Evolutionary conservation across 2,329 filamentous ascomycete genomes (phyloP).

Genomic region (Grosmannia penicillata): DNA sequence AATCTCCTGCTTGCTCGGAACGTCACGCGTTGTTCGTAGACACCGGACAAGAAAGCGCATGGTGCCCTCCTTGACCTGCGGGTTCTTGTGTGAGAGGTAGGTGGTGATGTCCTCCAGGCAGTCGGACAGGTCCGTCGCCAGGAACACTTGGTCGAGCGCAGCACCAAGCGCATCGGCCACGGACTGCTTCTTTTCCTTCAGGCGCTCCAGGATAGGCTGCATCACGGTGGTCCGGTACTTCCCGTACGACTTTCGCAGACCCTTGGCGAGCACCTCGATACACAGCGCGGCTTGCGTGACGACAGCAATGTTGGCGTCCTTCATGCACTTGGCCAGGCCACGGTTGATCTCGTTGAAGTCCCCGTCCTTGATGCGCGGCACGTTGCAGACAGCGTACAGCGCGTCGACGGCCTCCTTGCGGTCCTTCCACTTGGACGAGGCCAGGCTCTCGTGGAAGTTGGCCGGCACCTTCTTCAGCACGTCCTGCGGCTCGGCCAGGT

Average conservation of each 20-base stretch:
- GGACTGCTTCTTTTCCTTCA: slow-evolving; percentile 92
- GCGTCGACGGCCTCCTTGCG: slow-evolving; percentile 87
- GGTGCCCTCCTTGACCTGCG: slow-evolving; percentile 90
- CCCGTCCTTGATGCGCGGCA: slow-evolving; percentile 82
- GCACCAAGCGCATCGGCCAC: slow-evolving; percentile 79
- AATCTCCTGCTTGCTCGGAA: slow-evolving; percentile 73
- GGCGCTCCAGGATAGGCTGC: slow-evolving; percentile 79
- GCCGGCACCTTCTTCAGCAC: slow-evolving; percentile 67
- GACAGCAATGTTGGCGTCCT: slow-evolving; percentile 92
- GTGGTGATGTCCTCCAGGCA: slow-evolving; percentile 83
- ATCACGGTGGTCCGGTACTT: slow-evolving; percentile 73
- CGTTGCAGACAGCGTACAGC: slow-evolving; percentile 60
- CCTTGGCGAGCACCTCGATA: slow-evolving; percentile 77
- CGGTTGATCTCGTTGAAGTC: slow-evolving; percentile 75
- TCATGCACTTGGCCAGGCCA: slow-evolving; percentile 89
- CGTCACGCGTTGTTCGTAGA: slow-evolving; percentile 66
- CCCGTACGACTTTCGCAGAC: slow-evolving; percentile 60
- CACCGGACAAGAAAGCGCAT: slow-evolving; percentile 87
- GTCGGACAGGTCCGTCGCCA: slow-evolving; percentile 58
- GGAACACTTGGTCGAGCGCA: slow-evolving; percentile 60
- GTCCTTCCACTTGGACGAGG: slow-evolving; percentile 96
- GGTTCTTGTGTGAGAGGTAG: slow-evolving; percentile 86
- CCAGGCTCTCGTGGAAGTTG: slow-evolving; percentile 69
- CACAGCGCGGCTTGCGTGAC: slow-evolving; percentile 89
- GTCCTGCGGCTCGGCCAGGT: slow-evolving; percentile 76